Evolutionary conservation across 2,329 filamentous ascomycete genomes (phyloP), one percentile per base, ranked within the genome.

Genomic region (Aspergillus proliferans): DNA sequence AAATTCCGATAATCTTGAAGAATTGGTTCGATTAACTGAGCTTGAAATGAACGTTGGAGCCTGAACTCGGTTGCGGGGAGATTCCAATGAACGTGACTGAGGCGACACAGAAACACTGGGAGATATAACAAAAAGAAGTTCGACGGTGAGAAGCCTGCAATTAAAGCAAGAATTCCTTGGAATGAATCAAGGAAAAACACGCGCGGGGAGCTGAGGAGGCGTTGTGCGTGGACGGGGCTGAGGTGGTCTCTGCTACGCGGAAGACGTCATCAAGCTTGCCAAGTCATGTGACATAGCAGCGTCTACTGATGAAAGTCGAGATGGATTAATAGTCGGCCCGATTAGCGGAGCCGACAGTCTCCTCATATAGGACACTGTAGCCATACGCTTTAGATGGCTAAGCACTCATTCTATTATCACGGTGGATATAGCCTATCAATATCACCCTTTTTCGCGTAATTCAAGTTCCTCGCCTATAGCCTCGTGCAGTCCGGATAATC

Each of bases 171-270:
- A 30, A 30, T 12, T 30, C 26, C 10, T 30, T 30, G 26, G 26
- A 5, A 10, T 30, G 7, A 30, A 30, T 30, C 9, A 30, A 10
- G 10, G 10, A 30, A 30, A 30, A 12, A 30, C 26, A 30, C 6
- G n/a, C 15, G 34, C 14, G 6, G 34, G 34, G n/a, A 36, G 34
- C 34, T 36, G 34, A 19, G 18, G 18, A 38, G 34, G 9, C 18
- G 34, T 38, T 40, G 38, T 40, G 38, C 18, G 38, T 40, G 3
- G 38, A 40, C 38, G 15, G 38, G 34, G 38, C 38, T 40, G 68
- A 87, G 71, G 74, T 94, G 94, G 63, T 93, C 88, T 88, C 93
- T 63, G 50, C 43, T 53, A 53, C 48, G 60, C 55, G 51, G 49
- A 62, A 65, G 61, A 68, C 65, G 65, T 68, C 65, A 67, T 67